A percentile compares a stretch with the other conserved stretches of the same genome.
These are phyloP conservation scores for Lactarius vividus DNA, from an alignment of 768 basidiomycete genomes.

Conservation along the genomic window DNA sequence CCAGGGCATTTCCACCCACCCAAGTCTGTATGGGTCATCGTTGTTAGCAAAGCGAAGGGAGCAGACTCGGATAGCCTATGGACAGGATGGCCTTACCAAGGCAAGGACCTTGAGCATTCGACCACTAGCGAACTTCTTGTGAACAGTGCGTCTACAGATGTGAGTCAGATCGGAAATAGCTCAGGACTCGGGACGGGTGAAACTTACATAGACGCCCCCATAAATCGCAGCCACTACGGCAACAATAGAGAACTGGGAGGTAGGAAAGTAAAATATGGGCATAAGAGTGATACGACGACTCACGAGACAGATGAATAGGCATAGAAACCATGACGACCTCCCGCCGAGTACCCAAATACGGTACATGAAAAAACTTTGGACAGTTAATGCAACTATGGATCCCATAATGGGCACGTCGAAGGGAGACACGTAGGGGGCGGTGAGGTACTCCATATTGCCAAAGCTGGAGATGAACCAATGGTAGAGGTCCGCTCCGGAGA, in stretches of 20 bases:
- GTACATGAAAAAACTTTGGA: slow-evolving; percentile 13
- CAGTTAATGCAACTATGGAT: neutral
- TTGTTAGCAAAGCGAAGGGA: no score
- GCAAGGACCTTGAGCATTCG: no score
- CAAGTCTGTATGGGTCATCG: no score
- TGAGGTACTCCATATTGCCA: slow-evolving; percentile 31
- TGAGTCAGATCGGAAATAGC: no score
- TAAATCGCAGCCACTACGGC: neutral
- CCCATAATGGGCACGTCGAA: slow-evolving; percentile 30
- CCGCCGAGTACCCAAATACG: neutral
- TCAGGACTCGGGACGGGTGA: no score
- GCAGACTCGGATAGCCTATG: no score
- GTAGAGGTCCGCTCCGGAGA: slow-evolving; percentile 32
- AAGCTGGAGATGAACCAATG: slow-evolving; percentile 35
- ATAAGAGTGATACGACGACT: neutral
- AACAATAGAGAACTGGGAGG: neutral
- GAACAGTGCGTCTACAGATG: no score
- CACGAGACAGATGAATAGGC: neutral
- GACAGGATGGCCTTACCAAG: no score
- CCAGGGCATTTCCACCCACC: no score
- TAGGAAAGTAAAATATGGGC: neutral
- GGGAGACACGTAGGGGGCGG: slow-evolving; percentile 26
- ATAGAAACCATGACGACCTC: neutral
- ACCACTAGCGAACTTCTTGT: no score
- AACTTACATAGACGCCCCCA: slow-evolving; percentile 2